These are phyloP conservation scores for Ziziphus jujuba DNA, from an alignment of 306 rosid genomes.

Conservation along the genomic window DNA sequence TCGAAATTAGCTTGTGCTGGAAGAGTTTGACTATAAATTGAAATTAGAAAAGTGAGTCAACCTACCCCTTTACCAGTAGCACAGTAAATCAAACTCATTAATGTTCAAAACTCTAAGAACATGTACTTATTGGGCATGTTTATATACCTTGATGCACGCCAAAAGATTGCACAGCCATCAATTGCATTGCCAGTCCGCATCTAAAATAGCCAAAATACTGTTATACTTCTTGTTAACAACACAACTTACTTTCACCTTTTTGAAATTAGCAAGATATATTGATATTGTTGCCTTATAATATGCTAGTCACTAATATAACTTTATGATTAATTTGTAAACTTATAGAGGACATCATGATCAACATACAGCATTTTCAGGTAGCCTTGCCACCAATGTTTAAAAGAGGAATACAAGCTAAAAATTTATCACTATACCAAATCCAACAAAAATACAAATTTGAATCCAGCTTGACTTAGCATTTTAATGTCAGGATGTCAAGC, in stretches of 20 bases:
- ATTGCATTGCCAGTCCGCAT: conserved; percentile 82
- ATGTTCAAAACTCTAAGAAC: not conserved
- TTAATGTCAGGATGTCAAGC: too few species aligned
- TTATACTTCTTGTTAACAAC: conserved; percentile 34
- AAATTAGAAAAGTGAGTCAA: not conserved
- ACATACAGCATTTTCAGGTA: not conserved
- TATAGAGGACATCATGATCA: not conserved
- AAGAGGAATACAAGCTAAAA: too few species aligned
- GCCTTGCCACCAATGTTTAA: too few species aligned
- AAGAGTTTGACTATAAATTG: not conserved
- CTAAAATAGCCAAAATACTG: conserved; percentile 49
- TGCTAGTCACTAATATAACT: not conserved
- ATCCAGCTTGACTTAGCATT: too few species aligned
- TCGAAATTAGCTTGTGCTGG: not conserved
- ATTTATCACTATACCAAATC: too few species aligned
- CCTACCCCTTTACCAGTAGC: not conserved
- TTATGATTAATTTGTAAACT: not conserved
- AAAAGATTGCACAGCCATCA: conserved; percentile 95
- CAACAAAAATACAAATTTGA: too few species aligned
- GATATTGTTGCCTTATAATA: not conserved
- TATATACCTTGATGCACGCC: conserved; percentile 81
- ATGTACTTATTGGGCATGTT: not conserved
- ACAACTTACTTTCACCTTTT: not conserved
- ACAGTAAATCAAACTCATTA: not conserved
- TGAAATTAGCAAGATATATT: conserved; percentile 1